These are phyloP conservation scores for Penicillium riverlandense DNA, from an alignment of 495 filamentous ascomycete species.

Conservation along the genomic window DNA sequence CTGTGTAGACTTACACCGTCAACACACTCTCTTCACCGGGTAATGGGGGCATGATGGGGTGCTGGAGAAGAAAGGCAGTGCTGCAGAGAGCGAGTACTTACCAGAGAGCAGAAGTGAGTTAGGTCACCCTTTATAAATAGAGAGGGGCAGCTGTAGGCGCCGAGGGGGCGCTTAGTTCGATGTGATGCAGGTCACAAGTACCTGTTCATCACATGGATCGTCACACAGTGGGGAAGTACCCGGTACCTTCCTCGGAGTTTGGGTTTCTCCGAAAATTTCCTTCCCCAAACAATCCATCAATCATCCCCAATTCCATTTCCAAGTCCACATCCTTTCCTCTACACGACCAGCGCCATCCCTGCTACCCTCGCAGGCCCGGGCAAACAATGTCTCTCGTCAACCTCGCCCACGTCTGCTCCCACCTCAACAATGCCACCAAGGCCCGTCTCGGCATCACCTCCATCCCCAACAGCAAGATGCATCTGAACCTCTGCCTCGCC, in stretches of 20 bases:
- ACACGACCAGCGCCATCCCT: not conserved
- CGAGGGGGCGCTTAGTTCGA: constrained; percentile 17
- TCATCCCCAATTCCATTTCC: constrained; percentile 3
- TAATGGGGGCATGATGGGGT: constrained; percentile 59
- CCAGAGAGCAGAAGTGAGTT: not conserved
- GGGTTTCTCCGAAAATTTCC: constrained; percentile 42
- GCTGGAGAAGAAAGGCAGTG: not conserved
- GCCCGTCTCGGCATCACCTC: constrained; percentile 84
- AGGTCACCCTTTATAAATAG: constrained; percentile 6
- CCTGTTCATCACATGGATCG: constrained; percentile 1
- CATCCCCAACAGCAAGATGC: constrained; percentile 72
- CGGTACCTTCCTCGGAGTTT: constrained; percentile 15
- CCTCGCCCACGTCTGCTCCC: constrained; percentile 76
- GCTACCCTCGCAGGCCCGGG: constrained; percentile 8
- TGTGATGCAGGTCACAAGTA: constrained; percentile 15
- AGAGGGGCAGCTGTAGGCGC: constrained; percentile 11
- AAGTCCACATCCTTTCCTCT: not conserved
- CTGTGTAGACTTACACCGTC: constrained; percentile 58
- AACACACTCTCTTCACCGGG: constrained; percentile 72
- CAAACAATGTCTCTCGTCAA: constrained; percentile 75
- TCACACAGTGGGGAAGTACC: constrained; percentile 3
- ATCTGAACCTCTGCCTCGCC: constrained; percentile 65
- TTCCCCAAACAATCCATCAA: constrained; percentile 17
- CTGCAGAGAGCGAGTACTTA: not conserved
- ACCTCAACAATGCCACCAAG: constrained; percentile 88